Percentiles rank a stretch among this genome's conserved stretches.
These are phyloP conservation scores for Gracilaria domingensis DNA, from an alignment of 23 red algal genomes.

Conservation along the genomic window DNA sequence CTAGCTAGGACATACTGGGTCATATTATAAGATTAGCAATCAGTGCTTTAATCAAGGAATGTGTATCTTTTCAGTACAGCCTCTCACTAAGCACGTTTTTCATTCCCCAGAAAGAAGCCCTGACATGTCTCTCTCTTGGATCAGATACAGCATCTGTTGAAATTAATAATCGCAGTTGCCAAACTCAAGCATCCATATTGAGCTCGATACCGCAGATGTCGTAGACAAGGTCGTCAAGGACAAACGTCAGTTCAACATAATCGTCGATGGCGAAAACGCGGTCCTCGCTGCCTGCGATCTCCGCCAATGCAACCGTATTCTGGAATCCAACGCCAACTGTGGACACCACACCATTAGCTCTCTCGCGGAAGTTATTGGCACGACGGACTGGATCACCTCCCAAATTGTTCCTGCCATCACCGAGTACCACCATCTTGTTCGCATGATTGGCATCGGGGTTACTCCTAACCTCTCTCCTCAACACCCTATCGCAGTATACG, in stretches of 20 bases:
- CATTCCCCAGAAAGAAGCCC: too few relatives aligned
- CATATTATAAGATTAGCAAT: too few relatives aligned
- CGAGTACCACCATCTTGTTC: conserved; percentile 12
- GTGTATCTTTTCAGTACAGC: too few relatives aligned
- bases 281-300: neutral
- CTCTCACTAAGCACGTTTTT: too few relatives aligned
- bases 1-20: too few relatives aligned
- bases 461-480: neutral
- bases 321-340: neutral
- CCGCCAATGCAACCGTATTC: neutral
- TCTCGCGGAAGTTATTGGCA: neutral
- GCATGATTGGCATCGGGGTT: neutral
- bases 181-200: too few relatives aligned
- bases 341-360: neutral
- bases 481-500: neutral
- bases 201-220: conserved; percentile 20
- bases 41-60: too few relatives aligned
- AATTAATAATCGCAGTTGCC: too few relatives aligned
- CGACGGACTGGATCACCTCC: conserved; percentile 18
- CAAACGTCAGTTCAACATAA: neutral
- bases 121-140: too few relatives aligned
- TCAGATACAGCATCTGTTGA: too few relatives aligned
- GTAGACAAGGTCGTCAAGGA: neutral
- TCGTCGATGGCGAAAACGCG: conserved; percentile 4
- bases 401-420: conserved; percentile 2